phyloP scores from a whole-genome alignment of 805 yeast species.

The Barnettozyma sucrosica region DNA sequence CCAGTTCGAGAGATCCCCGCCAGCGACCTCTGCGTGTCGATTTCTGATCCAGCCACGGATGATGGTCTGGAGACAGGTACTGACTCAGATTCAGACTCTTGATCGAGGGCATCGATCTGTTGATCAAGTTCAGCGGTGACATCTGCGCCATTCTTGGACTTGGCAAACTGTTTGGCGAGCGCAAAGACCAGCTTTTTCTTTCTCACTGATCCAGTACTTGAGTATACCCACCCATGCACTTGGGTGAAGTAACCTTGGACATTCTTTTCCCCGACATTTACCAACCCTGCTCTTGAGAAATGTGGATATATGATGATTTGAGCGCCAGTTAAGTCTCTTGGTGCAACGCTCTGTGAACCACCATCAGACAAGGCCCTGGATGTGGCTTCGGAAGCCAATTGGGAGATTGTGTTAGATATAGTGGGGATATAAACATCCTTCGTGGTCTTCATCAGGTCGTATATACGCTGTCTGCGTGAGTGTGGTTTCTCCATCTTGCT shows the following conservation, averaged over 20 bases:
- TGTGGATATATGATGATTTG: slow-evolving; percentile 56
- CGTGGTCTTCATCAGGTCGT: slow-evolving; percentile 48
- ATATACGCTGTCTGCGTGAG: slow-evolving; percentile 39
- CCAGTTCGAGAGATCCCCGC: neutral
- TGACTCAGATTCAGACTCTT: slow-evolving; percentile 20
- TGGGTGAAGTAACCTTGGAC: slow-evolving; percentile 44
- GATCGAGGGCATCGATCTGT: slow-evolving; percentile 28
- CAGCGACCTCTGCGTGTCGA: neutral
- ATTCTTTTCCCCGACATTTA: neutral
- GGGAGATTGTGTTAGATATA: slow-evolving; percentile 42
- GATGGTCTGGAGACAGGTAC: neutral
- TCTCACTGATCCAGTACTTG: slow-evolving; percentile 66
- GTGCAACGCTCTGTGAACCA: neutral
- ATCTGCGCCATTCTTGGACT: slow-evolving; percentile 27
- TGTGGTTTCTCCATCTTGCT: slow-evolving; percentile 1
- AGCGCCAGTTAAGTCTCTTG: slow-evolving; percentile 39
- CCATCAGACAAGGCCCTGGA: slow-evolving; percentile 19
- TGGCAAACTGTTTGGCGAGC: slow-evolving; percentile 61
- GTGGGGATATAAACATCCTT: slow-evolving; percentile 54
- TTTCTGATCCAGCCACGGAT: neutral
- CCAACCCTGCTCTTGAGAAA: slow-evolving; percentile 35
- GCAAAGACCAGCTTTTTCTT: slow-evolving; percentile 66
- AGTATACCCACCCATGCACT: slow-evolving; percentile 63
- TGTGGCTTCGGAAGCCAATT: slow-evolving; percentile 41
- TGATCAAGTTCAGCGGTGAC: slow-evolving; percentile 32